Conservation (phyloP, 2,329 filamentous ascomycete species). For the Colletotrichum sublineola region DNA sequence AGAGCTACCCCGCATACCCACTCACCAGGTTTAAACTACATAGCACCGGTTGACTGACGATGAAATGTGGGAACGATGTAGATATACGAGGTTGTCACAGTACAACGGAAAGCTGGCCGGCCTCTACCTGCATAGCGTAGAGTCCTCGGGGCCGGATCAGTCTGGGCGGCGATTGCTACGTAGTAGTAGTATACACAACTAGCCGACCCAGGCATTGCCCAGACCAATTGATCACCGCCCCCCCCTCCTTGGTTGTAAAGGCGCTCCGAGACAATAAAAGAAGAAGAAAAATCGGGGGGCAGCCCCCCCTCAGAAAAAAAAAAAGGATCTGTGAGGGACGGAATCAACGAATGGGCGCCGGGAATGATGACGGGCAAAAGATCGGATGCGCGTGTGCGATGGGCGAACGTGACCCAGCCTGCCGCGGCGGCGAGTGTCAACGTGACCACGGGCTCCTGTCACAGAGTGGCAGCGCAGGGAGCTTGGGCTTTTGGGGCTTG, state of each 20-base stretch:
- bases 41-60: background rate
- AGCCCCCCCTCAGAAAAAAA: too few species aligned
- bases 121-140: constrained; percentile 15
- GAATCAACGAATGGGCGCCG: background rate
- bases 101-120: background rate
- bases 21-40: background rate
- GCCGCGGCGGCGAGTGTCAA: constrained; percentile 27
- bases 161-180: background rate
- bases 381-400: constrained; percentile 18
- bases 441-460: constrained; percentile 31
- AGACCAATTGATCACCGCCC: background rate
- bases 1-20: constrained; percentile 18
- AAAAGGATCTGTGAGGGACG: too few species aligned
- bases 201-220: background rate
- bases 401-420: constrained; percentile 32
- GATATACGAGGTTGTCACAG: background rate
- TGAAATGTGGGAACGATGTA: background rate
- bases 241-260: background rate
- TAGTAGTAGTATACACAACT: background rate
- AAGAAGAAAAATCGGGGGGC: background rate
- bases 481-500: constrained; percentile 4
- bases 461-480: constrained; percentile 18
- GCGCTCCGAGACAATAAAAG: background rate
- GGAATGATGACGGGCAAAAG: background rate
- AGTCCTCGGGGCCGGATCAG: constrained; percentile 10